phyloP scores from a whole-genome alignment of 2,329 filamentous ascomycete species.

The Ascochyta clinopodiicola region DNA sequence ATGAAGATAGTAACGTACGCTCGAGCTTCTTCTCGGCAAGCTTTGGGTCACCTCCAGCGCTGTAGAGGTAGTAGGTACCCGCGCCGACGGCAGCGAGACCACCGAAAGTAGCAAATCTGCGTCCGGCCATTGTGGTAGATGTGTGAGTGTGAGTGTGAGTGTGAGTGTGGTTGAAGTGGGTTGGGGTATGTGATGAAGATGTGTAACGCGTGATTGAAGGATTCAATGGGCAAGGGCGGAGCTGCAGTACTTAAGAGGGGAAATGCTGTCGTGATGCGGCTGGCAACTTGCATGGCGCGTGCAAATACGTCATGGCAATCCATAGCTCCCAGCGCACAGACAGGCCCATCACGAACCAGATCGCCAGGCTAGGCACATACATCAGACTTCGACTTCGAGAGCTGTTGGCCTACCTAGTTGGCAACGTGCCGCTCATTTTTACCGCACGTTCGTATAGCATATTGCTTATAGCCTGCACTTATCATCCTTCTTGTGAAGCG shows the following conservation, averaged over 20 bases:
- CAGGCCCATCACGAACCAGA: conserved; percentile 14
- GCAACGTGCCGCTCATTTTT: neutral
- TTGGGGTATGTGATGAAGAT: conserved; percentile 12
- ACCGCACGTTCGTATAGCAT: conserved; percentile 1
- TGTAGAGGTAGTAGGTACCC: conserved; percentile 87
- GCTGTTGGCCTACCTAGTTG: neutral
- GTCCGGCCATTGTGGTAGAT: conserved; percentile 35
- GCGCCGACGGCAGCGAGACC: conserved; percentile 61
- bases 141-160: conserved; percentile 1
- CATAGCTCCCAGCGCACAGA: conserved; percentile 9
- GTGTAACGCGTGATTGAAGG: conserved; percentile 13
- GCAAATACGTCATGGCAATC: conserved; percentile 12
- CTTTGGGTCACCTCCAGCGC: conserved; percentile 79
- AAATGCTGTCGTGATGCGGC: conserved; percentile 20
- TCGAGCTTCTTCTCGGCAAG: conserved; percentile 86
- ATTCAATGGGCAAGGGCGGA: conserved; percentile 7
- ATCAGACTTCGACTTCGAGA: conserved; percentile 1
- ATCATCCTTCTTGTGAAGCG: neutral
- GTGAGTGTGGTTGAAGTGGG: conserved; percentile 5
- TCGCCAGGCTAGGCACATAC: conserved; percentile 14
- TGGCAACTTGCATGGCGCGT: conserved; percentile 4
- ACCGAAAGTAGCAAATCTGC: conserved; percentile 36
- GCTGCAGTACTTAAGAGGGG: conserved; percentile 36
- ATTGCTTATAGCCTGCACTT: neutral
- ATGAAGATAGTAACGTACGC: conserved; percentile 62